A percentile compares a stretch with the other conserved stretches of the same genome.
Evolutionary conservation across 2,329 filamentous ascomycete species (phyloP).

Genomic region (Colletotrichum sp.): DNA sequence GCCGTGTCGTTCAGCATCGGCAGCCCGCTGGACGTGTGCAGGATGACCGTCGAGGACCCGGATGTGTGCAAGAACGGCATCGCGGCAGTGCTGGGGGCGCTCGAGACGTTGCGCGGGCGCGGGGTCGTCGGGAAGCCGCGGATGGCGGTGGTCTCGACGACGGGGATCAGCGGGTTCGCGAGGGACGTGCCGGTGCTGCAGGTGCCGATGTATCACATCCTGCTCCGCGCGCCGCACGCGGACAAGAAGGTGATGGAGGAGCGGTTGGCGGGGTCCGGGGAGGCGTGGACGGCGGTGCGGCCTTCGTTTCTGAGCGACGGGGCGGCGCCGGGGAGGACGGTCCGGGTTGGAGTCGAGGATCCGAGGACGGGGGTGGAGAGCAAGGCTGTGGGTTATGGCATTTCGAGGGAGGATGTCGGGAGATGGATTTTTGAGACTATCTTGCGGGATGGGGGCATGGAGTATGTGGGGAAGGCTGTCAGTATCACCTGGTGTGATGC

Average conservation of each 20-base stretch:
- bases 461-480: conserved; percentile 39
- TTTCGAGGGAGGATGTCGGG: conserved; percentile 52
- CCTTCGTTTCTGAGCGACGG: conserved; percentile 40
- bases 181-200: conserved; percentile 48
- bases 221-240: conserved; percentile 45
- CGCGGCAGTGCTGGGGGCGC: conserved; percentile 35
- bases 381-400: conserved; percentile 48
- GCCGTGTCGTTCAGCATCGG: conserved; percentile 45
- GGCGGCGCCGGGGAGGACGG: conserved; percentile 22
- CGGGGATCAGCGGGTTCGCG: conserved; percentile 39
- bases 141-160: conserved; percentile 41
- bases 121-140: conserved; percentile 31
- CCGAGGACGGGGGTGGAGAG: conserved; percentile 33
- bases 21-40: conserved; percentile 27
- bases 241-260: conserved; percentile 56
- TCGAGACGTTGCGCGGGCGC: conserved; percentile 27
- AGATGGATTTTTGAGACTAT: conserved; percentile 49
- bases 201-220: conserved; percentile 46
- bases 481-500: conserved; percentile 39
- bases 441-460: conserved; percentile 26
- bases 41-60: conserved; percentile 38
- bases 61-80: conserved; percentile 44
- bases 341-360: conserved; percentile 47
- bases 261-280: conserved; percentile 27
- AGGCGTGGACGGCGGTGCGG: conserved; percentile 42